These are phyloP conservation scores for Paragyromitra xinjiangensis DNA, from an alignment of 495 filamentous ascomycete genomes.

Conservation along the genomic window DNA sequence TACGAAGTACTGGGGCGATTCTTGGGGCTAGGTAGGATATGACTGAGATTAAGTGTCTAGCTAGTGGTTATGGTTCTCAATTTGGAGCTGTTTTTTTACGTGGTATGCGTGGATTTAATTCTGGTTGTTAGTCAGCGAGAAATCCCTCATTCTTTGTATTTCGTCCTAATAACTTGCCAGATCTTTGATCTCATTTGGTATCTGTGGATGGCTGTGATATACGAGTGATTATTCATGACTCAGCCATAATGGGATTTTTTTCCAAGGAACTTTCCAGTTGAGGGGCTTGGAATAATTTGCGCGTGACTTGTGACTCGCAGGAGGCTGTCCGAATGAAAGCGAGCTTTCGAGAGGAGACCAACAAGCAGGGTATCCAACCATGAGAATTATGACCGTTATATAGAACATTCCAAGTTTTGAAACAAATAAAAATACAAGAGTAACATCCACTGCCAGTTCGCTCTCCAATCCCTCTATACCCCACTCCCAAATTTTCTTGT, in stretches of 20 bases:
- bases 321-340: background rate
- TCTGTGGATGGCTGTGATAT: no score
- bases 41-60: no score
- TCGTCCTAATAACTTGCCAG: no score
- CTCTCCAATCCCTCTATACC: background rate
- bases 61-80: no score
- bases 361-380: background rate
- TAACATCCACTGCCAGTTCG: background rate
- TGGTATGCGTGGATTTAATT: no score
- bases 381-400: slow-evolving; percentile 19
- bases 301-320: background rate
- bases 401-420: slow-evolving; percentile 16
- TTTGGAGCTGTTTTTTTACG: no score
- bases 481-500: background rate
- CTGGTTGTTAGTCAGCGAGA: no score
- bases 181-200: no score
- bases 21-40: no score
- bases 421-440: slow-evolving; percentile 33
- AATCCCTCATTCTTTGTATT: no score
- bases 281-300: background rate
- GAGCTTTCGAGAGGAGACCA: background rate
- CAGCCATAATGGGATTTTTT: no score
- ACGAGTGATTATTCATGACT: background rate
- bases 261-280: background rate
- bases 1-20: no score